Evolutionary conservation across 1,139 yeast species (phyloP).

Genomic region (Wickerhamomyces sp.): DNA sequence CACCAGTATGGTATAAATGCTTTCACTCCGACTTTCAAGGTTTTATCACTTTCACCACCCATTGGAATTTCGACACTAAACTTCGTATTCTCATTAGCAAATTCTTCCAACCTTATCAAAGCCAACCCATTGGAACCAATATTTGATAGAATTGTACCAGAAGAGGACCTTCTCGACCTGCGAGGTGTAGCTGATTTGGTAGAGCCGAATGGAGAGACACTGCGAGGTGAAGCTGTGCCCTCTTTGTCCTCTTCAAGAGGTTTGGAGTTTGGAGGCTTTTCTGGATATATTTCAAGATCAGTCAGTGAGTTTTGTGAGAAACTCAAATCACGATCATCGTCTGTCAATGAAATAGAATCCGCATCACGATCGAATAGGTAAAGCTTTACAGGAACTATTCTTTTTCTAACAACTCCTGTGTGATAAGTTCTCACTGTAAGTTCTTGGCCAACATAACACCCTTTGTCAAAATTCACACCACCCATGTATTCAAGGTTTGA

Average conservation of each 20-base stretch:
- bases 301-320: conserved; percentile 13
- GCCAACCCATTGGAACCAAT: conserved; percentile 66
- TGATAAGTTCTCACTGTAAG: conserved; percentile 84
- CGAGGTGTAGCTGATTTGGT: conserved; percentile 20
- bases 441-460: conserved; percentile 96
- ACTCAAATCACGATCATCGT: conserved; percentile 19
- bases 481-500: conserved; percentile 75
- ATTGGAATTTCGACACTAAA: conserved; percentile 28
- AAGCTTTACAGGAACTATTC: conserved; percentile 71
- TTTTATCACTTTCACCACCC: conserved; percentile 13
- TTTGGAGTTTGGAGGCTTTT: conserved; percentile 3
- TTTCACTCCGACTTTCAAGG: conserved; percentile 35
- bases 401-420: conserved; percentile 74
- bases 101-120: conserved; percentile 36
- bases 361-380: conserved; percentile 18
- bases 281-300: conserved; percentile 15
- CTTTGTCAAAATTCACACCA: conserved; percentile 81
- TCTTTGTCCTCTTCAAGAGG: conserved; percentile 9
- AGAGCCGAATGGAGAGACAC: conserved; percentile 34
- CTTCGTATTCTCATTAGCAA: conserved; percentile 29
- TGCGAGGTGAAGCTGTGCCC: conserved; percentile 10
- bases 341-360: conserved; percentile 11
- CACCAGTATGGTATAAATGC: conserved; percentile 63
- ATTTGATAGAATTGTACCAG: conserved; percentile 56
- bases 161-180: conserved; percentile 35